Percentiles rank a stretch among this genome's conserved stretches.
Evolutionary conservation across 345 rosid species (phyloP).

Genomic region (Cardiospermum halicacabum): DNA sequence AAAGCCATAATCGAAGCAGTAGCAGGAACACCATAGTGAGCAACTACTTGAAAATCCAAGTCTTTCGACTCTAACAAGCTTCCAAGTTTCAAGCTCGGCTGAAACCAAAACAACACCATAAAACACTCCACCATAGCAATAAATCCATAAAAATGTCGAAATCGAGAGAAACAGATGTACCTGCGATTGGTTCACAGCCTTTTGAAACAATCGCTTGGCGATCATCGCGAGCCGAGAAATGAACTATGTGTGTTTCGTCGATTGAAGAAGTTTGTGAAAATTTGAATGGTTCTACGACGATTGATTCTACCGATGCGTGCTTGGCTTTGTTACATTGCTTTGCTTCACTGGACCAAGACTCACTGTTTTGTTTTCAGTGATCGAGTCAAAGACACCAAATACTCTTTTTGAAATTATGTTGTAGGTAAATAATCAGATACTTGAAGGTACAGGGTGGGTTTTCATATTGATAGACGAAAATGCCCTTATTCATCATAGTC

Average conservation of each 20-base stretch:
- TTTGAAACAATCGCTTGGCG: conserved; percentile 36
- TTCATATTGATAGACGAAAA: no score
- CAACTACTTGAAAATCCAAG: conserved; percentile 36
- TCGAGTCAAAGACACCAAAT: conserved; percentile 17
- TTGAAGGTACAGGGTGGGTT: no score
- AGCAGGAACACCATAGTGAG: conserved; percentile 61
- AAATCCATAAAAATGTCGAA: neutral
- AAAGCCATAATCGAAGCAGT: conserved; percentile 64
- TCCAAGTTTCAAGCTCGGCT: conserved; percentile 26
- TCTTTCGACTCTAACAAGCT: conserved; percentile 29
- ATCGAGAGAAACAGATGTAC: conserved; percentile 12
- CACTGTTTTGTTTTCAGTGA: neutral
- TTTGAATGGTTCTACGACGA: neutral
- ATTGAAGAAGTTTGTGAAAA: neutral
- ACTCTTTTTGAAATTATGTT: neutral
- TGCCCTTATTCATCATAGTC: neutral
- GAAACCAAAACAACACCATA: neutral
- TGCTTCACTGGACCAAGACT: conserved; percentile 3
- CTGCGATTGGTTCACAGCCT: conserved; percentile 34
- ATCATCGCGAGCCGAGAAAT: conserved; percentile 25
- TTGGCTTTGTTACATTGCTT: conserved; percentile 9
- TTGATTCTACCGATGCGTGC: conserved; percentile 21
- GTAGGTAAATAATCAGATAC: neutral
- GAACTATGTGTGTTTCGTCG: neutral
- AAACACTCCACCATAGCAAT: neutral